Base-by-base conservation (phyloP, 1,284 basidiomycete species). In the Trametes polyzona region DNA sequence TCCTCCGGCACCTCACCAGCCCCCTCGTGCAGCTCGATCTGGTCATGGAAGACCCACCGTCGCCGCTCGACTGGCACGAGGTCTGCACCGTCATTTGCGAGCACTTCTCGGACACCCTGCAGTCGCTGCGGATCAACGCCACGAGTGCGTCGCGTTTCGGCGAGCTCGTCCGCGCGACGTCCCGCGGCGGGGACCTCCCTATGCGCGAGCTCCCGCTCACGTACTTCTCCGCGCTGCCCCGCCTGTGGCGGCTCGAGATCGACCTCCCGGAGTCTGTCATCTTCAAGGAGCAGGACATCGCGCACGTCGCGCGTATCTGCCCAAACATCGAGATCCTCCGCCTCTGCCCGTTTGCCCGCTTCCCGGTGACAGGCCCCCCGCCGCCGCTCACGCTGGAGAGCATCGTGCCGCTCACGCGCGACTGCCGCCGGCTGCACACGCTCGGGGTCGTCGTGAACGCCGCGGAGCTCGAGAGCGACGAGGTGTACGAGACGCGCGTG, bases 221-320 rank as follows among this genome's bases (percentile, higher is more conserved):
- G 57, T 73, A 82, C 59, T 69, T 91, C n/a, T 73, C 75, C 21
- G 74, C 73, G 46, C 76, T 91, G 33, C 81, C 83, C 21, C 67
- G 68, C 32, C 76, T 91, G 54, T 67, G 74, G 36, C 80, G 83
- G 21, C 75, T 91, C 40, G 88, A 90, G 50, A 79, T 91, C 58
- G 89, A 91, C 68, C 83, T 91, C 49, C 87, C 88, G 16, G 86
- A 90, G 67, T 89, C 87, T 6, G 77, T 83, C 47, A 73, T 88
- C 57, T 85, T 91, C 72, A 74, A 78, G 47, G 77, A 84, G 35
- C 70, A 74, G 50, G 88, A 91, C 68, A 69, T 91, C 57, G 73
- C 74, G 46, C 76, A 76, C 61, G 65, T 90, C 9, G 82, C 86
- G 17, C 75, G 74, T 32, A 80, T 83, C 33, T 88, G 84, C 59